Percentiles rank a stretch among this genome's conserved stretches.
Evolutionary conservation across 139 green algal species (phyloP).

Genomic region (Tetradesmus obliquus): DNA sequence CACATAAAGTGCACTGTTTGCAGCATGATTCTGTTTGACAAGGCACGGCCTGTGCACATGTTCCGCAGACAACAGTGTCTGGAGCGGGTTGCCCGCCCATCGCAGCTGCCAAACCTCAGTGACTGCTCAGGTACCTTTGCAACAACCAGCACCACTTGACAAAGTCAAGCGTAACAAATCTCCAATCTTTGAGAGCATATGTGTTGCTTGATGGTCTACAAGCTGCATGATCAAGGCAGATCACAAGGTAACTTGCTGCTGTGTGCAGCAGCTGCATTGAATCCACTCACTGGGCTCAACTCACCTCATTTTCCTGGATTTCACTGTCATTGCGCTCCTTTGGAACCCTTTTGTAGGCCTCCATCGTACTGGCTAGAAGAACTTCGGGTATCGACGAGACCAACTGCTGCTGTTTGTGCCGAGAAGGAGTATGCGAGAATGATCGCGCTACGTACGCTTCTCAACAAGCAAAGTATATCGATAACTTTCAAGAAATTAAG

Average conservation of each 20-base stretch:
- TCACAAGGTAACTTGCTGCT: background rate
- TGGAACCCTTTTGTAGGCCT: conserved; percentile 72
- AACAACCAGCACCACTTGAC: no score
- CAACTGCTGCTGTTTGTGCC: background rate
- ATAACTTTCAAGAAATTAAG: background rate
- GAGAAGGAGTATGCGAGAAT: background rate
- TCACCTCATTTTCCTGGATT: conserved; percentile 77
- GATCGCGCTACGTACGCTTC: background rate
- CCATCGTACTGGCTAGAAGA: conserved; percentile 51
- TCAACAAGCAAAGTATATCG: background rate
- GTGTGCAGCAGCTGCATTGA: background rate
- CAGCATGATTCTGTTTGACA: no score
- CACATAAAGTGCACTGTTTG: no score
- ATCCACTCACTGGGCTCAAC: background rate
- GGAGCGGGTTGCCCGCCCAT: no score
- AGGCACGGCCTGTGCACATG: no score
- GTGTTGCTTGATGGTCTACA: background rate
- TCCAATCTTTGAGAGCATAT: background rate
- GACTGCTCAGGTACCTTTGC: no score
- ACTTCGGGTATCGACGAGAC: background rate
- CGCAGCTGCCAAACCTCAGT: no score
- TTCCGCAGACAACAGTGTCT: no score
- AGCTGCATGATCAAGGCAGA: background rate
- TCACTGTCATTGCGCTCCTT: conserved; percentile 65
- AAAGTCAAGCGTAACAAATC: no score